Percentiles rank a stretch among this genome's conserved stretches.
Evolutionary conservation across 2,329 filamentous ascomycete species (phyloP).

Genomic region (Alternaria consortialis): DNA sequence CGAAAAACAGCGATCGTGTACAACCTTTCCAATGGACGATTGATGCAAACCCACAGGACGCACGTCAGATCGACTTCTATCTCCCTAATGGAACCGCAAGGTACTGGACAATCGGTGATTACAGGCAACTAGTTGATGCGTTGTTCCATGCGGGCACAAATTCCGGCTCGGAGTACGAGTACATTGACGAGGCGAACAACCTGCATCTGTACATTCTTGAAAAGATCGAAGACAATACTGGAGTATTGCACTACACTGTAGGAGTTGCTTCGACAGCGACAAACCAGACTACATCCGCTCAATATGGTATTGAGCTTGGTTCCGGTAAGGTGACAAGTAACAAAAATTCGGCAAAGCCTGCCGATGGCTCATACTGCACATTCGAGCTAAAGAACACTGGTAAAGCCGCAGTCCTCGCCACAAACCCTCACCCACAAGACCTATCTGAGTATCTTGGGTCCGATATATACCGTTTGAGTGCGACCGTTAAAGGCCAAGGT

Average conservation of each 20-base stretch:
- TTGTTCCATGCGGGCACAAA: constrained; percentile 64
- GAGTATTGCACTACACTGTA: constrained; percentile 60
- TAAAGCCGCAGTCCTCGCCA: constrained; percentile 24
- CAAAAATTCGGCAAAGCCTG: constrained; percentile 28
- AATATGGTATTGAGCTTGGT: constrained; percentile 51
- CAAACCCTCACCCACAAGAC: constrained; percentile 44
- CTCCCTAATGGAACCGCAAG: constrained; percentile 59
- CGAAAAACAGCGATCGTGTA: constrained; percentile 54
- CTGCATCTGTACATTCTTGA: constrained; percentile 62
- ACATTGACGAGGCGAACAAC: constrained; percentile 58
- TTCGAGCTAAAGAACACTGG: constrained; percentile 61
- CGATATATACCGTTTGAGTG: constrained; percentile 61
- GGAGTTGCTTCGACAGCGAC: constrained; percentile 56
- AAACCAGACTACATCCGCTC: constrained; percentile 46
- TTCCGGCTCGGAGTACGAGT: constrained; percentile 61
- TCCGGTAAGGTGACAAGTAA: constrained; percentile 25
- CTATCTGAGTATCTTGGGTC: constrained; percentile 53
- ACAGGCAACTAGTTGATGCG: constrained; percentile 63
- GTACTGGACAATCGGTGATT: constrained; percentile 63
- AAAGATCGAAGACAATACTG: constrained; percentile 52
- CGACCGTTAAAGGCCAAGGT: constrained; percentile 55
- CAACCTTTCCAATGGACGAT: constrained; percentile 65
- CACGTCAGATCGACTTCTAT: constrained; percentile 61
- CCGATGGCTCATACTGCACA: constrained; percentile 54
- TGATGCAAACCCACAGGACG: constrained; percentile 64